phyloP scores from a whole-genome alignment of 768 basidiomycete species.

The Cytidiella melzeri region DNA sequence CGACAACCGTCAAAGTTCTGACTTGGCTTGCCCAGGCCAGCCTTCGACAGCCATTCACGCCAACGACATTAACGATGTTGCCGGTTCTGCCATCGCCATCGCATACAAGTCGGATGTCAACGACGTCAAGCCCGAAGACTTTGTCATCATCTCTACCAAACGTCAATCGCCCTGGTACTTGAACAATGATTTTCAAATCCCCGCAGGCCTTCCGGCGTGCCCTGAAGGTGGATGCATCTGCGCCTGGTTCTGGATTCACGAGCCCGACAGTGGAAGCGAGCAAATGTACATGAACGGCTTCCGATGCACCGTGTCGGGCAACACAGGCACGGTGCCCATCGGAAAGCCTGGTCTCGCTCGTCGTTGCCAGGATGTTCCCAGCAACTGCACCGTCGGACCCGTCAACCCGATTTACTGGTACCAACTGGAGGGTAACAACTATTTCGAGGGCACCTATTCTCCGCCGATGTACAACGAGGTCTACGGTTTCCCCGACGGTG shows the following conservation, averaged over 20 bases:
- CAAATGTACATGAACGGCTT: slow-evolving; percentile 37
- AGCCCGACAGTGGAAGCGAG: slow-evolving; percentile 30
- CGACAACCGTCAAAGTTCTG: slow-evolving; percentile 23
- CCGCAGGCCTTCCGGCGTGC: slow-evolving; percentile 57
- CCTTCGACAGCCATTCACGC: slow-evolving; percentile 46
- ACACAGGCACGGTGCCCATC: slow-evolving; percentile 24
- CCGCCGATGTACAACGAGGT: slow-evolving; percentile 31
- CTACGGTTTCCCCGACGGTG: slow-evolving; percentile 38
- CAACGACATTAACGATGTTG: slow-evolving; percentile 34
- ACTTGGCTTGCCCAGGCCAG: slow-evolving; percentile 42
- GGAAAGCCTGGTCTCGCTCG: slow-evolving; percentile 28
- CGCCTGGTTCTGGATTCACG: slow-evolving; percentile 65
- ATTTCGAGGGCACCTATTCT: slow-evolving; percentile 21
- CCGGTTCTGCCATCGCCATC: slow-evolving; percentile 44
- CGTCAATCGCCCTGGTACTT: slow-evolving; percentile 63
- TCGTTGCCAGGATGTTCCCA: slow-evolving; percentile 23
- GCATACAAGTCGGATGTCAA: slow-evolving; percentile 54
- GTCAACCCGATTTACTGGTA: slow-evolving; percentile 36
- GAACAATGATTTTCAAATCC: slow-evolving; percentile 56
- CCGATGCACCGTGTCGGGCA: slow-evolving; percentile 32
- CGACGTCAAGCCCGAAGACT: slow-evolving; percentile 52
- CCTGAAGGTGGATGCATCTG: slow-evolving; percentile 57
- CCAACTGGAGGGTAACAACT: slow-evolving; percentile 34
- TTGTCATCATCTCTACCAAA: slow-evolving; percentile 61
- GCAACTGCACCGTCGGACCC: slow-evolving; percentile 35